Base-by-base conservation (phyloP, 176 grass and related monocot genomes). In the Themeda triandra region DNA sequence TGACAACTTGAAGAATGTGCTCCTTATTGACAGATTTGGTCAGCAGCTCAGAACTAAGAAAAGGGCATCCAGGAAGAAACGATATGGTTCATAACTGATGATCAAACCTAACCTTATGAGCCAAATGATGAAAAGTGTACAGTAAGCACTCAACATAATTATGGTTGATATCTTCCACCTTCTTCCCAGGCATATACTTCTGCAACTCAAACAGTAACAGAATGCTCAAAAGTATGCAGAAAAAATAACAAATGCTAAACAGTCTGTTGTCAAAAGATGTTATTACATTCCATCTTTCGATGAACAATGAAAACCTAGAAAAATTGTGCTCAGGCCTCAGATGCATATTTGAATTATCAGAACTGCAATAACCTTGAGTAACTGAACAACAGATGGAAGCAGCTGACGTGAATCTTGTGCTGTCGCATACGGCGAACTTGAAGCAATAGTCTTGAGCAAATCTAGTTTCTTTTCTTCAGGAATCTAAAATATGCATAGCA, bases 401-500 rank as follows among this genome's bases (percentile, higher is more conserved):
- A 99, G 97, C 82, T 89, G 97, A 3, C 97, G 97, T 84, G 97
- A 94, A 91, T 99, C 97, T 86, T 94, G 93, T 66, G 97, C 97
- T 41, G 76, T 69, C 68, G 92, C 88, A 92, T 94, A 94, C 59
- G 90, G 86, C 39, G 97, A 96, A 76, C 91, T 94, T 84, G 88
- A 90, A 99, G 97, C 92, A 69, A 99, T 69, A 41, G 86, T 99
- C 90, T 90, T 99, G 21, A 99, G 92, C 79, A 99, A 89, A 94
- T 95, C 93, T 82, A 96, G 60, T 89, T 90, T 99, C 86, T 85
- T 96, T 51, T 96, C 91, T 76, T 99, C 97, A 68, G 91, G 93
- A 84, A 99, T 81, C 97, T 98, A 54, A 69, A 75, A 63, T 59
- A 88, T 63, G 35, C 82, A 77, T 44, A 87, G 58, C 46, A 62